phyloP scores from a whole-genome alignment of 2,329 filamentous ascomycete genomes.

The Microcyclospora pomicola region DNA sequence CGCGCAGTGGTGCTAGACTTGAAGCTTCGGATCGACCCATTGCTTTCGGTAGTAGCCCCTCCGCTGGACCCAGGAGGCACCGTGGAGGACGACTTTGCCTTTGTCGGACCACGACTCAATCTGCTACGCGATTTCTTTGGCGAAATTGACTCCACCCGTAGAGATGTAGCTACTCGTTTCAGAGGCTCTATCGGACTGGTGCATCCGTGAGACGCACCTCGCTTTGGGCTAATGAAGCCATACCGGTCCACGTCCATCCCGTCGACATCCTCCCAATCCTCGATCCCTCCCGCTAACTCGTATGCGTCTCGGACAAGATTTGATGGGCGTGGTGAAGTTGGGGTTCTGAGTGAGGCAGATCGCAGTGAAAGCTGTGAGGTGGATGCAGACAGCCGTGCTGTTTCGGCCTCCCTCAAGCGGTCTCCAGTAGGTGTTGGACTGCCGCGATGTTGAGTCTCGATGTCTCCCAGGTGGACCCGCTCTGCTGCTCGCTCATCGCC shows the following conservation, averaged over 20 bases:
- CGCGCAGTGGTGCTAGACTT: constrained; percentile 24
- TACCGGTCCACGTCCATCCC: constrained; percentile 49
- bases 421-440: not conserved
- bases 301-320: constrained; percentile 33
- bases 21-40: constrained; percentile 22
- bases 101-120: constrained; percentile 38
- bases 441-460: not conserved
- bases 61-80: constrained; percentile 10
- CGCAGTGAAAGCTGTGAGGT: not conserved
- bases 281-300: constrained; percentile 49
- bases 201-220: constrained; percentile 13
- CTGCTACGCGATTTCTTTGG: constrained; percentile 40
- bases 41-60: constrained; percentile 5
- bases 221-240: constrained; percentile 44
- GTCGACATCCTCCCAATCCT: constrained; percentile 50
- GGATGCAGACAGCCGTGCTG: not conserved
- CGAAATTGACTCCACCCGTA: constrained; percentile 42
- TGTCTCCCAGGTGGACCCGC: constrained; percentile 18
- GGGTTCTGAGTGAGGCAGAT: too few relatives aligned
- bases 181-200: constrained; percentile 22
- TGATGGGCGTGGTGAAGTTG: not conserved
- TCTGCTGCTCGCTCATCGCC: constrained; percentile 42
- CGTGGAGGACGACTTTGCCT: constrained; percentile 29
- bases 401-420: not conserved
- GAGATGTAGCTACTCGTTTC: constrained; percentile 46